These are phyloP conservation scores for Mortierella sp. DNA, from an alignment of 371 early-diverging fungal genomes.

Conservation along the genomic window DNA sequence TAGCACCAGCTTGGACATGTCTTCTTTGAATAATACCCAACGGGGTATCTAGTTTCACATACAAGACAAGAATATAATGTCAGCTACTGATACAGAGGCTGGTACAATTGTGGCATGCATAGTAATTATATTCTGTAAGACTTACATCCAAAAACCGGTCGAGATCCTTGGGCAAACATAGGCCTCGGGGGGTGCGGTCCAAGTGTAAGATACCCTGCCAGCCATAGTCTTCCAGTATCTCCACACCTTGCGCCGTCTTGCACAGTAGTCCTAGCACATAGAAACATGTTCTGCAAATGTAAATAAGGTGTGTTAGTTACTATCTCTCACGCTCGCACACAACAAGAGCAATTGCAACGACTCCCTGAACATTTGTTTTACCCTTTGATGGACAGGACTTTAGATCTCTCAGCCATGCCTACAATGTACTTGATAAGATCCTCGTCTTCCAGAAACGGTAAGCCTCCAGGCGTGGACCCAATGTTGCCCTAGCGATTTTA, in stretches of 20 bases:
- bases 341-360: neutral
- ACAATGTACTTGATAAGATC: constrained; percentile 81
- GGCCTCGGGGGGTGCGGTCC: constrained; percentile 65
- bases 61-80: neutral
- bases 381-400: constrained; percentile 85
- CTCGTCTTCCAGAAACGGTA: constrained; percentile 79
- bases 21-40: constrained; percentile 69
- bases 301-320: neutral
- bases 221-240: constrained; percentile 78
- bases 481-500: constrained; percentile 73
- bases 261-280: constrained; percentile 83
- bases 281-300: constrained; percentile 76
- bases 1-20: constrained; percentile 63
- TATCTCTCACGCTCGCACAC: neutral
- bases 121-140: too few relatives aligned
- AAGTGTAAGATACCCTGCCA: constrained; percentile 81
- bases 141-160: constrained; percentile 71
- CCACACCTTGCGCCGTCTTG: constrained; percentile 78
- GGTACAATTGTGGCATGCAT: too few relatives aligned
- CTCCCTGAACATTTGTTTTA: constrained; percentile 46
- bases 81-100: too few relatives aligned
- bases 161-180: constrained; percentile 79
- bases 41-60: constrained; percentile 65
- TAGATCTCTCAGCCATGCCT: constrained; percentile 75
- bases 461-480: constrained; percentile 78